Conservation (phyloP, 2,329 filamentous ascomycete genomes). For the Apiospora marii region DNA sequence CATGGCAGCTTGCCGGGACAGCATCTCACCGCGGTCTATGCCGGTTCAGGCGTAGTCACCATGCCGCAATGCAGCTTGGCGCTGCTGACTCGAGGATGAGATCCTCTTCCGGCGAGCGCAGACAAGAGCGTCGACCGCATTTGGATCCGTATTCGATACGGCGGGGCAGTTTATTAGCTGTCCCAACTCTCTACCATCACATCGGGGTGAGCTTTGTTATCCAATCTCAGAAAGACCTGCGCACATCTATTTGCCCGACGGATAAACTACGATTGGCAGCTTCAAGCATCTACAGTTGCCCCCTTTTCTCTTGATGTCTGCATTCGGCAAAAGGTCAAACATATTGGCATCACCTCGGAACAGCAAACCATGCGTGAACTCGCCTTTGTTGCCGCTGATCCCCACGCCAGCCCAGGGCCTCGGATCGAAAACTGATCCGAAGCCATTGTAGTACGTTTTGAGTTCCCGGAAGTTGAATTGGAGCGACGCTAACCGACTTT, state of each 20-base stretch:
- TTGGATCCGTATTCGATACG: not conserved
- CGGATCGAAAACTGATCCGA: not conserved
- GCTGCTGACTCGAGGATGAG: not conserved
- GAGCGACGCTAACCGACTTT: not conserved
- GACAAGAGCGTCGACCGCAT: not conserved
- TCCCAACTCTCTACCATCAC: not conserved
- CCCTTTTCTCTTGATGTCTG: not conserved
- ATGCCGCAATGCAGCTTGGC: not conserved
- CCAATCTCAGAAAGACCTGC: not conserved
- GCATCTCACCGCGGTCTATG: slow-evolving; percentile 1
- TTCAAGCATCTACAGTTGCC: not conserved
- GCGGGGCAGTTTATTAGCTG: not conserved
- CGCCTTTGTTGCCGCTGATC: not conserved
- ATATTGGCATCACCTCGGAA: not conserved
- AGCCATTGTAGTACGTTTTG: not conserved
- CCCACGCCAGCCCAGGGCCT: not conserved
- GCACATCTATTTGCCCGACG: not conserved
- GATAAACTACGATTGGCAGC: not conserved
- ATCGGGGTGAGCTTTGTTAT: not conserved
- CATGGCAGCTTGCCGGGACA: not conserved
- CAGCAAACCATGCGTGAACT: not conserved
- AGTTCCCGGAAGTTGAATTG: not conserved
- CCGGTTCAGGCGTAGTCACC: not conserved
- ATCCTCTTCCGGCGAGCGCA: not conserved
- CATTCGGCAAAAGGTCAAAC: not conserved